Evolutionary conservation across 306 rosid genomes (phyloP), one percentile per base, ranked within the genome.

Genomic region (Gillenia trifoliata): DNA sequence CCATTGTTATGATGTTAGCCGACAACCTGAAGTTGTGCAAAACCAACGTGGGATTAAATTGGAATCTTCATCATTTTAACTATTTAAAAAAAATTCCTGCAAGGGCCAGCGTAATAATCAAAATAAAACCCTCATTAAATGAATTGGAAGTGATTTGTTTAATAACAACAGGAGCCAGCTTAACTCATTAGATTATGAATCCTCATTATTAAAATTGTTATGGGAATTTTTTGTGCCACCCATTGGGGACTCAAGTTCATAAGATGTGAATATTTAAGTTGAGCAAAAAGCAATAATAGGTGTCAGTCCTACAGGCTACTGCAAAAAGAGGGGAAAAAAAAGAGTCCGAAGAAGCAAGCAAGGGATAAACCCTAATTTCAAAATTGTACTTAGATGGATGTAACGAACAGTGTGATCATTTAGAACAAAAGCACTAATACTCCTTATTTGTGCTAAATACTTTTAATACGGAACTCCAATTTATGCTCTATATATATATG

Each of bases 51-150:
- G 50, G 73, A 71, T 74, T 62, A 8, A 36, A 36, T 36, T 36
- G 73, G 83, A 86, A 86, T 86, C 89, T 80, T 86, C 76, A 86
- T 83, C 85, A 86, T 86, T 78, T 30, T 63, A 30, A 11, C 54
- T 25, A 79, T 78, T 72, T 59, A 59, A 55, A 64, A 70, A 70
- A 29, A 78, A 69, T 72, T 75, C 38, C 69, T 40, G 52, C 70
- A 36, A 59, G 43, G 69, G 78, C 85, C 79, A 72, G 66, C 77
- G n/a, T n/a, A n/a, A 72, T 64, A 17, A 81, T 72, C 78, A 60
- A 72, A 70, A 56, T 56, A 41, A 47, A 45, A 71, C 54, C 72
- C 83, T 62, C 17, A 43, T 71, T 47, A 47, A 16, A 47, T 47
- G 15, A 47, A 47, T 47, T 47, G 68, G 59, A 71, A 75, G 68